Base-by-base conservation (phyloP, 208 protist species). In the Herpetomonas tarakana region DNA sequence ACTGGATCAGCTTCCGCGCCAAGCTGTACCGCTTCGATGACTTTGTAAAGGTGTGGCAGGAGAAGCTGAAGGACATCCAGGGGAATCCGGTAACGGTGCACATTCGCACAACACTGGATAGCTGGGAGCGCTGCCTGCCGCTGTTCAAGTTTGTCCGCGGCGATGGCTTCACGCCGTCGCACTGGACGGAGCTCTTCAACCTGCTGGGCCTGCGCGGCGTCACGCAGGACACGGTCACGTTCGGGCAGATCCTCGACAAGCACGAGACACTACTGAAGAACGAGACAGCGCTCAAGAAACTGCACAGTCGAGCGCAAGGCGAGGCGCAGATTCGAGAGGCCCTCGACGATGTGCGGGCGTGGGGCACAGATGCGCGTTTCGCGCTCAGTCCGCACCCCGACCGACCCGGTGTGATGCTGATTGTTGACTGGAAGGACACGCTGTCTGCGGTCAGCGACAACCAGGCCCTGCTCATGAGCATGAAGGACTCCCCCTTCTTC, bases 401-500 rank as follows among this genome's bases (percentile, higher is more conserved):
- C 16, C 76, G 82, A 49, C 45, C 65, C 9, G 84, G 85, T 28
- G 85, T 98, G 28, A 65, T 86, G 50, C 83, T 99, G 26, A 97
- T 99, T 60, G 95, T 95, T 12, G 98, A 99, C 38, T 99, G 98
- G 98, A 98, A 98, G 68, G 97, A 99, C 51, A 71, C 97, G 1
- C 63, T 98, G 31, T 91, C 92, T 18, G 66, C 92, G 16, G 78
- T 99, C 1, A 98, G 93, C 62, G 98, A 99, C 74, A 93, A 99
- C 56, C 94, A 98, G 66, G 92, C 97, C 22, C 68, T 99, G 14
- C 78, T 99, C 27, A 21, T 88, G 29, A 98, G 97, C 62, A 88
- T 99, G 68, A 98, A 98, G 78, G 98, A 99, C 52, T 98, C 96
- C 1, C 97, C 88, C 12, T 99, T 96, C 76, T 98, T 97, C 70